phyloP scores from a whole-genome alignment of 495 filamentous ascomycete genomes.

The Rhypophila decipiens region DNA sequence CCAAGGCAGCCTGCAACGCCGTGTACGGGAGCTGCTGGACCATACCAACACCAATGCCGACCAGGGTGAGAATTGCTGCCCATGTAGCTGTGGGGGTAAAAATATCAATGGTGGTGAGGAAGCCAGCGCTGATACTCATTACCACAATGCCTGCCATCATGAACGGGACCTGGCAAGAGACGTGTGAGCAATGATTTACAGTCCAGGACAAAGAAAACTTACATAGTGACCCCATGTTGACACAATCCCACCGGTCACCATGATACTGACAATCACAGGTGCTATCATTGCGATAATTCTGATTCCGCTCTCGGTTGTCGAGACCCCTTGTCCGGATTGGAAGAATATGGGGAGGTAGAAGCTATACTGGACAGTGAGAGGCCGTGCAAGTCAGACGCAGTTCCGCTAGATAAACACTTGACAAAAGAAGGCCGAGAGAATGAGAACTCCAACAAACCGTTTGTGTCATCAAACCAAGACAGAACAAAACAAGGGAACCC shows the following conservation, averaged over 20 bases:
- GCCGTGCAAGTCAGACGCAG: too few species aligned
- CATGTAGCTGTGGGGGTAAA: background rate
- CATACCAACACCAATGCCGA: background rate
- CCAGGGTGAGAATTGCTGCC: background rate
- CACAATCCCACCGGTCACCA: background rate
- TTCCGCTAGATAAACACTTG: too few species aligned
- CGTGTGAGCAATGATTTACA: too few species aligned
- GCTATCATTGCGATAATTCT: background rate
- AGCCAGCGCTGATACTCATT: background rate
- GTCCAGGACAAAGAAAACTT: too few species aligned
- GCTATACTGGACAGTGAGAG: too few species aligned
- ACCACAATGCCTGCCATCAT: background rate
- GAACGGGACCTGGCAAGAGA: background rate
- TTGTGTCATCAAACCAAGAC: background rate
- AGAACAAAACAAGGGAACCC: background rate
- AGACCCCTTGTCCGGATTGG: too few species aligned
- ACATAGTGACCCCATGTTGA: background rate
- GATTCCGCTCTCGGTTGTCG: background rate
- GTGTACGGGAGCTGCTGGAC: background rate
- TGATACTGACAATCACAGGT: background rate
- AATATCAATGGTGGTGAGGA: background rate
- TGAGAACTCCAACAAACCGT: too few species aligned
- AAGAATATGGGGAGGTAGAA: too few species aligned
- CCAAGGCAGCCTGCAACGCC: background rate
- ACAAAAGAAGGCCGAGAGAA: too few species aligned